phyloP scores from a whole-genome alignment of 371 early-diverging fungal species.

The Mucor mucedo region DNA sequence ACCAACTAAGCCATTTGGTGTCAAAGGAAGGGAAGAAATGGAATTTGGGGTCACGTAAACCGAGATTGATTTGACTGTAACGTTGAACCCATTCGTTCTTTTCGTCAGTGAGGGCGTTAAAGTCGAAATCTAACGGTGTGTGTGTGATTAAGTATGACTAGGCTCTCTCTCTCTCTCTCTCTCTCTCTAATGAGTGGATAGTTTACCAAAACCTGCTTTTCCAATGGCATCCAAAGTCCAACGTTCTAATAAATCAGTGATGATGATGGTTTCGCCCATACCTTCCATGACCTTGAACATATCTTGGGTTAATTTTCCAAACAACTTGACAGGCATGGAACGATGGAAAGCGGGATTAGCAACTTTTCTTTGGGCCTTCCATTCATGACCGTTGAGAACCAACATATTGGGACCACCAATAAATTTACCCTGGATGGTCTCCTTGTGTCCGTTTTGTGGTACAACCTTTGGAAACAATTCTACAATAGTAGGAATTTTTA shows the following conservation, averaged over 20 bases:
- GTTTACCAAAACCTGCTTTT: constrained; percentile 42
- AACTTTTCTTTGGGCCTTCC: constrained; percentile 27
- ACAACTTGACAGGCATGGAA: constrained; percentile 38
- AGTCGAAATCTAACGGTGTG: constrained; percentile 37
- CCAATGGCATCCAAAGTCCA: constrained; percentile 48
- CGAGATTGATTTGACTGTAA: constrained; percentile 32
- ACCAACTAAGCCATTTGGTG: constrained; percentile 6
- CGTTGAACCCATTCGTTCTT: constrained; percentile 34
- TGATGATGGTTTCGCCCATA: constrained; percentile 15
- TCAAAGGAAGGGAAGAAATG: constrained; percentile 58
- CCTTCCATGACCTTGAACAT: constrained; percentile 34
- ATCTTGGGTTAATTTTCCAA: constrained; percentile 33
- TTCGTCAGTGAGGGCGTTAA: constrained; percentile 31
- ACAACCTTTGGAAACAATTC: constrained; percentile 12
- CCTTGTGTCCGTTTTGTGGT: not conserved
- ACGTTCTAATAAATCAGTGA: constrained; percentile 32
- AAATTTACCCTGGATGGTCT: not conserved
- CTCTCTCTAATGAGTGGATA: too few species aligned
- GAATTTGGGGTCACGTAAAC: constrained; percentile 37
- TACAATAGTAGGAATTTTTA: too few species aligned
- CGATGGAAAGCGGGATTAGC: constrained; percentile 51
- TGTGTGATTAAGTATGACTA: not conserved
- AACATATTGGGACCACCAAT: constrained; percentile 15
- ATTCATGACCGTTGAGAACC: constrained; percentile 11
- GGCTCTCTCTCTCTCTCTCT: too few species aligned